Conservation (phyloP, 2,329 filamentous ascomycete genomes). For the Acrocalymma vagum region DNA sequence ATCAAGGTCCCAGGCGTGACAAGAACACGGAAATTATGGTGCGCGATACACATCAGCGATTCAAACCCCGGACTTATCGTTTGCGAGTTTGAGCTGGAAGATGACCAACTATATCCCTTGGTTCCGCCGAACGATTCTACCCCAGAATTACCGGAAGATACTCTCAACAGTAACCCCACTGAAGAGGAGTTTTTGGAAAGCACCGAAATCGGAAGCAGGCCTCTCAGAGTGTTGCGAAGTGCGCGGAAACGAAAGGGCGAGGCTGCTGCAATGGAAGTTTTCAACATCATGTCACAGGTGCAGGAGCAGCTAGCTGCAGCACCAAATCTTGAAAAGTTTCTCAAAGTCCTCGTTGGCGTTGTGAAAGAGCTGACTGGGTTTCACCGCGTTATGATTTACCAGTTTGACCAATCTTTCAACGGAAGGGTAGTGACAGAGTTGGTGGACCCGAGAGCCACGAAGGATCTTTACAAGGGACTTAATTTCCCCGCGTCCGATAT, state of each 20-base stretch:
- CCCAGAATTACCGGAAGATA: slow-evolving; percentile 75
- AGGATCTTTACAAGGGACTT: slow-evolving; percentile 85
- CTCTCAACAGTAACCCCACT: slow-evolving; percentile 75
- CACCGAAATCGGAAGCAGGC: slow-evolving; percentile 77
- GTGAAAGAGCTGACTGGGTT: slow-evolving; percentile 91
- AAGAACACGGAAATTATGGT: slow-evolving; percentile 78
- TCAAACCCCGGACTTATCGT: slow-evolving; percentile 73
- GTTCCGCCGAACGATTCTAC: slow-evolving; percentile 66
- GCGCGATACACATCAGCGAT: slow-evolving; percentile 80
- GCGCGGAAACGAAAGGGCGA: slow-evolving; percentile 79
- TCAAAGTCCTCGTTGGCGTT: slow-evolving; percentile 84
- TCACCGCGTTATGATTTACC: slow-evolving; percentile 91
- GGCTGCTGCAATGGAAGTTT: slow-evolving; percentile 86
- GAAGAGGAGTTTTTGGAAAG: slow-evolving; percentile 78
- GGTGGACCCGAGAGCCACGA: slow-evolving; percentile 79
- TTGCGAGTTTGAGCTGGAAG: slow-evolving; percentile 88
- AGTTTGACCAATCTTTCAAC: slow-evolving; percentile 85
- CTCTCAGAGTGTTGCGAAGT: slow-evolving; percentile 77
- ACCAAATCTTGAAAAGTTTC: slow-evolving; percentile 72
- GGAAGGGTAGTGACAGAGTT: slow-evolving; percentile 88
- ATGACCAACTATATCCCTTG: slow-evolving; percentile 74
- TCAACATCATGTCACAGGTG: slow-evolving; percentile 90
- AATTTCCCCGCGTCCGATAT: slow-evolving; percentile 91
- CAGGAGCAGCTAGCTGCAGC: slow-evolving; percentile 85
- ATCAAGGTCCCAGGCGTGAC: slow-evolving; percentile 65